Conservation (phyloP, 805 yeast genomes). For the Candida loeiensis region DNA sequence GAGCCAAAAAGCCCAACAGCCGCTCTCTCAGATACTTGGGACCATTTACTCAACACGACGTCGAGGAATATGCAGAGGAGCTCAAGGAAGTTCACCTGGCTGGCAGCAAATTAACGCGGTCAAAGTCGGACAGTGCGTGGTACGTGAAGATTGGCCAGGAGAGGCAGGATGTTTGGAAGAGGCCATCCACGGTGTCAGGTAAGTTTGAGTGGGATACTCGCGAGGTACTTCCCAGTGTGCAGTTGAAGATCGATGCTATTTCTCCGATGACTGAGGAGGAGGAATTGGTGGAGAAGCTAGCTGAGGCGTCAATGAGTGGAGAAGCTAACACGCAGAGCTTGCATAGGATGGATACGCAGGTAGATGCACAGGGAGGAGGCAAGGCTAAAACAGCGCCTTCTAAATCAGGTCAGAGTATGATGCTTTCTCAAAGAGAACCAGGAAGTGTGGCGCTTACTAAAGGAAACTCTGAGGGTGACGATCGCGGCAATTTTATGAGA, state of each 20-base stretch:
- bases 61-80: background rate
- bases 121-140: background rate
- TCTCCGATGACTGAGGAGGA: constrained; percentile 4
- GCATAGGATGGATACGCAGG: too few relatives aligned
- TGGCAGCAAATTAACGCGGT: background rate
- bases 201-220: too few relatives aligned
- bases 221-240: background rate
- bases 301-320: background rate
- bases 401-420: too few relatives aligned
- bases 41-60: background rate
- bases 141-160: background rate
- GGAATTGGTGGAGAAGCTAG: background rate
- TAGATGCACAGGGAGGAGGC: too few relatives aligned
- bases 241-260: constrained; percentile 5
- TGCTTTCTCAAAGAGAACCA: too few relatives aligned
- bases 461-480: too few relatives aligned
- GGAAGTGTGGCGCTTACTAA: too few relatives aligned
- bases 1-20: background rate
- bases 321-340: too few relatives aligned
- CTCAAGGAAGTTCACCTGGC: background rate
- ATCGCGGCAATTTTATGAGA: too few relatives aligned
- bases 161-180: background rate
- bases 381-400: too few relatives aligned
- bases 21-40: constrained; percentile 1
- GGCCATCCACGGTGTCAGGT: too few relatives aligned